Evolutionary conservation across 371 early-diverging fungal genomes (phyloP), one percentile per base, ranked within the genome.

Genomic region (Coemansia sp.): DNA sequence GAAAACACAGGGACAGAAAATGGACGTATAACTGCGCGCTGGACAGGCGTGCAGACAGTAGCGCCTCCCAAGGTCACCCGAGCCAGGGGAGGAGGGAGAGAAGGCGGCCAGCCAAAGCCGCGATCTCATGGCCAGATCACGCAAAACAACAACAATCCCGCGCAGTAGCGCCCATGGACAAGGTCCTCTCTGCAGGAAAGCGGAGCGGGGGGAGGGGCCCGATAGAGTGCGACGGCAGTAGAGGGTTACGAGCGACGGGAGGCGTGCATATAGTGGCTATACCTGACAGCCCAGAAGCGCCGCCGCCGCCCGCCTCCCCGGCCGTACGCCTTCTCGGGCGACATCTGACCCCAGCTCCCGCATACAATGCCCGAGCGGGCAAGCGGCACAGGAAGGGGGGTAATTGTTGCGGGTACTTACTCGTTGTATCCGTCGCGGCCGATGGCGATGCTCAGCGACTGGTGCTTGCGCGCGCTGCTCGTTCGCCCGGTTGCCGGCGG

Each of bases 361-460:
- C 49, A 31, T 39, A 48, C 45, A 45, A 45, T 12, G n/a, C n/a
- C n/a, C n/a, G n/a, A n/a, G n/a, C n/a, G n/a, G n/a, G n/a, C n/a
- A n/a, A n/a, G n/a, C n/a, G n/a, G n/a, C n/a, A n/a, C n/a, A n/a
- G 34, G 34, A 31, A 48, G 20, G 33, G 48, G 4, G 35, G 14
- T n/a, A 31, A 42, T 8, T 14, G 10, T 5, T 11, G 5, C 14
- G 16, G 31, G 2, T 20, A 75, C 75, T 75, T 70, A 70, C 72
- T 75, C 74, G 49, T 62, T 70, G 62, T 30, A 50, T 31, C 48
- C 40, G 30, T 50, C 55, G 52, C 69, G 69, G 45, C 53, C 55
- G 50, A 75, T 55, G 57, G 72, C 66, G 12, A 75, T 61, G 66
- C 66, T 72, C 38, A 75, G 66, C 60, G 75, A 66, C 72, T 75